Percentiles rank a stretch among this genome's conserved stretches.
Conservation (phyloP, 805 yeast species). For the Saccharomycodes ludwigii region DNA sequence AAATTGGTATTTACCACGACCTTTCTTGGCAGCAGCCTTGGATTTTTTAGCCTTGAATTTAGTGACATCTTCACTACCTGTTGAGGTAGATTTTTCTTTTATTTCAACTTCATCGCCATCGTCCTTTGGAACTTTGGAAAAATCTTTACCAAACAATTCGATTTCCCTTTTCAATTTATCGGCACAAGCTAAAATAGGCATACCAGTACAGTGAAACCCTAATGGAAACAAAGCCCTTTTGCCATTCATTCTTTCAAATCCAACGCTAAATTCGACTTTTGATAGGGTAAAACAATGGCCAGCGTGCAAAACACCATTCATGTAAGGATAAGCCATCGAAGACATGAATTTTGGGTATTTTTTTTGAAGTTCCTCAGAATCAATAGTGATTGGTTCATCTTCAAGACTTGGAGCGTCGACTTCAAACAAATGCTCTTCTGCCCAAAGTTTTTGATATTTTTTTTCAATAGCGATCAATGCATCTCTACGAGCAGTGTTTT, state of each 20-base stretch:
- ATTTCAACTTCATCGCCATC: constrained; percentile 37
- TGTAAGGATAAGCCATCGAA: constrained; percentile 97
- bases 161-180: constrained; percentile 90
- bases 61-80: constrained; percentile 53
- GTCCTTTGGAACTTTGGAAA: constrained; percentile 51
- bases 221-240: constrained; percentile 86
- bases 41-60: constrained; percentile 89
- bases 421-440: constrained; percentile 75
- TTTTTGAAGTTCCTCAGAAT: constrained; percentile 58
- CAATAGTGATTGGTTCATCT: constrained; percentile 44
- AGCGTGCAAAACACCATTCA: constrained; percentile 97
- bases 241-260: constrained; percentile 92
- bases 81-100: constrained; percentile 25
- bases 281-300: constrained; percentile 95
- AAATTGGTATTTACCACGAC: constrained; percentile 87
- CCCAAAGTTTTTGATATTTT: constrained; percentile 80
- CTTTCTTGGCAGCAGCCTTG: constrained; percentile 87
- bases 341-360: constrained; percentile 79
- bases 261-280: constrained; percentile 83
- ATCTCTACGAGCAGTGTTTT: constrained; percentile 88
- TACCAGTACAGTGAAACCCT: constrained; percentile 99
- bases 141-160: constrained; percentile 80
- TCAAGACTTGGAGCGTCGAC: constrained; percentile 74
- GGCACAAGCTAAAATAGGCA: constrained; percentile 95
- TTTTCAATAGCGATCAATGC: constrained; percentile 79